Percentiles rank a stretch among this genome's conserved stretches.
These are phyloP conservation scores for Fusarium sp. DNA, from an alignment of 2,329 filamentous ascomycete species.

Conservation along the genomic window DNA sequence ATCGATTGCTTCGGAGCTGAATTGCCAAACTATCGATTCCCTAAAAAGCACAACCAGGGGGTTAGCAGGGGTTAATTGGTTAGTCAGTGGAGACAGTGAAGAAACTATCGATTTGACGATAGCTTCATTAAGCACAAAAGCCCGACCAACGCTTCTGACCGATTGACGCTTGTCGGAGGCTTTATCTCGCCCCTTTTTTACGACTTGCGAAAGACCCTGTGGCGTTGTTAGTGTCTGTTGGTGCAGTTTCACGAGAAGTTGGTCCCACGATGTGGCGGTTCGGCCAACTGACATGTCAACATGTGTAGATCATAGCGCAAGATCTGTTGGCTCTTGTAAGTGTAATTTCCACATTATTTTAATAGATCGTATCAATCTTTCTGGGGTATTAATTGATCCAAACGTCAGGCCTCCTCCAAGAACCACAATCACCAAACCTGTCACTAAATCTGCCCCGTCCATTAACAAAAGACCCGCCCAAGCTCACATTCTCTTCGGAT, in stretches of 20 bases:
- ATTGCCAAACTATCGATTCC: constrained; percentile 3
- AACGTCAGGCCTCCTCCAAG: neutral
- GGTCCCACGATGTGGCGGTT: neutral
- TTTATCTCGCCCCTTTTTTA: neutral
- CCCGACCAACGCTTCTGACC: neutral
- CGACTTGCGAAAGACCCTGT: neutral
- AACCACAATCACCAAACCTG: neutral
- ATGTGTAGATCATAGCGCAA: neutral
- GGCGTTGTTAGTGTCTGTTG: neutral
- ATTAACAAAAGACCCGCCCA: neutral
- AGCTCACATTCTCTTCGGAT: constrained; percentile 51
- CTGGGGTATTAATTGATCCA: neutral
- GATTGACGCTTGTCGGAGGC: neutral
- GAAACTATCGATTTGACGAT: constrained; percentile 23
- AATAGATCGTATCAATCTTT: neutral
- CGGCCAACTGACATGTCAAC: neutral
- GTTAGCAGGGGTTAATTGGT: neutral
- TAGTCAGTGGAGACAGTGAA: neutral
- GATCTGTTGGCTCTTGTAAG: neutral
- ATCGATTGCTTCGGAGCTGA: neutral
- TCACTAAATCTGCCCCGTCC: neutral
- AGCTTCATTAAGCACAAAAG: neutral
- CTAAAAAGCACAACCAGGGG: neutral
- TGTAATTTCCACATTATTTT: neutral
- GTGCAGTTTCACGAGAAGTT: neutral